Conservation (phyloP, 345 rosid species). For the Arabis alpina region DNA sequence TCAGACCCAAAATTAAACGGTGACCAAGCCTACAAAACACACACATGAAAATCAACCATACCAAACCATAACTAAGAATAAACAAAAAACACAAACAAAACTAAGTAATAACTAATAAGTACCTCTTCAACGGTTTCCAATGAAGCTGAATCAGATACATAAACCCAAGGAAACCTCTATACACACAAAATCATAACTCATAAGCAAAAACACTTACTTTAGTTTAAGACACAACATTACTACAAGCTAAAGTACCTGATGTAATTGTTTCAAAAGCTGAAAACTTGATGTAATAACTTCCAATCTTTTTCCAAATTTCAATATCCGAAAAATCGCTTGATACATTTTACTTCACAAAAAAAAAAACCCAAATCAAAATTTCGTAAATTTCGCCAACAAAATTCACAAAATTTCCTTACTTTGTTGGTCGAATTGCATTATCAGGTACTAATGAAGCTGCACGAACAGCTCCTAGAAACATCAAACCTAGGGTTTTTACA, state of each 20-base stretch:
- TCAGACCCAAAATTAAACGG: conserved; percentile 59
- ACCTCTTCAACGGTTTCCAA: conserved; percentile 62
- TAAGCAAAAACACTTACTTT: conserved; percentile 9
- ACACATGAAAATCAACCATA: conserved; percentile 25
- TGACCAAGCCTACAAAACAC: conserved; percentile 62
- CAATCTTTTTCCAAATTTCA: conserved; percentile 63
- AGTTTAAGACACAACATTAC: not conserved
- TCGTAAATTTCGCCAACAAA: not conserved
- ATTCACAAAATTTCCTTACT: conserved; percentile 39
- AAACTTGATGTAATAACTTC: conserved; percentile 73
- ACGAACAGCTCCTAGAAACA: conserved; percentile 82
- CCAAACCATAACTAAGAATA: conserved; percentile 16
- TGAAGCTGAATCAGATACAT: conserved; percentile 41
- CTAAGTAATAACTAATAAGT: conserved; percentile 1
- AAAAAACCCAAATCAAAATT: not conserved
- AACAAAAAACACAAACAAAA: conserved; percentile 6
- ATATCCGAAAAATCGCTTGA: conserved; percentile 66
- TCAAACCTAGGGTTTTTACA: conserved; percentile 52
- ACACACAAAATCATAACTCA: not conserved
- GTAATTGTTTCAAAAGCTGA: conserved; percentile 69
- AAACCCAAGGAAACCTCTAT: conserved; percentile 61
- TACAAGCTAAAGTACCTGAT: conserved; percentile 48
- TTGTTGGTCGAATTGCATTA: conserved; percentile 60
- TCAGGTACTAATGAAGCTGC: conserved; percentile 56
- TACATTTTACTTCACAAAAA: conserved; percentile 62